phyloP scores from a whole-genome alignment of 2,329 filamentous ascomycete species.

The Neospermospora avenae region DNA sequence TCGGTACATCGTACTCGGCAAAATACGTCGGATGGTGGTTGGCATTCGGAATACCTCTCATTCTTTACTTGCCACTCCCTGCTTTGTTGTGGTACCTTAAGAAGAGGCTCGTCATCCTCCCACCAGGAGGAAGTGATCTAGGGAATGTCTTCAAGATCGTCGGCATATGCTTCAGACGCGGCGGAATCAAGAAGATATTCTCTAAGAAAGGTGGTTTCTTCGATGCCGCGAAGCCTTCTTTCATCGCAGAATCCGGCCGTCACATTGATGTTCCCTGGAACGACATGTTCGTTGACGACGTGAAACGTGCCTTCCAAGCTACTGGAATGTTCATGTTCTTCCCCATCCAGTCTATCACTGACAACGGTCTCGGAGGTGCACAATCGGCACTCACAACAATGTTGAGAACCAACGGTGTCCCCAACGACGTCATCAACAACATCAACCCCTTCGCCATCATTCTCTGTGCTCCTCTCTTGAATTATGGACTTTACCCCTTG shows the following conservation, averaged over 20 bases:
- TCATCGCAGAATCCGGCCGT: conserved; percentile 50
- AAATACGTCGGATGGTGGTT: conserved; percentile 49
- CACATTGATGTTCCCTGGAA: conserved; percentile 76
- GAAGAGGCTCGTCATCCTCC: conserved; percentile 42
- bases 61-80: conserved; percentile 61
- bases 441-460: conserved; percentile 73
- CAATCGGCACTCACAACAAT: conserved; percentile 53
- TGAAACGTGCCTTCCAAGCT: conserved; percentile 65
- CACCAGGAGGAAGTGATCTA: conserved; percentile 46
- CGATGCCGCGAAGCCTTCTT: conserved; percentile 65
- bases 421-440: conserved; percentile 76
- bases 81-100: conserved; percentile 42
- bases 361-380: conserved; percentile 46
- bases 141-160: conserved; percentile 44
- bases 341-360: conserved; percentile 40
- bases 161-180: conserved; percentile 40
- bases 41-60: conserved; percentile 48
- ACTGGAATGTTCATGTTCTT: conserved; percentile 63
- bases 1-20: conserved; percentile 41
- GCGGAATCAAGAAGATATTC: conserved; percentile 62
- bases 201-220: conserved; percentile 53
- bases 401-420: conserved; percentile 66
- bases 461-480: conserved; percentile 68
- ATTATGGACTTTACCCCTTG: conserved; percentile 64
- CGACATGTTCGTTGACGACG: conserved; percentile 77